Conservation (phyloP, 306 rosid species). For the Medicago ruthenica region DNA sequence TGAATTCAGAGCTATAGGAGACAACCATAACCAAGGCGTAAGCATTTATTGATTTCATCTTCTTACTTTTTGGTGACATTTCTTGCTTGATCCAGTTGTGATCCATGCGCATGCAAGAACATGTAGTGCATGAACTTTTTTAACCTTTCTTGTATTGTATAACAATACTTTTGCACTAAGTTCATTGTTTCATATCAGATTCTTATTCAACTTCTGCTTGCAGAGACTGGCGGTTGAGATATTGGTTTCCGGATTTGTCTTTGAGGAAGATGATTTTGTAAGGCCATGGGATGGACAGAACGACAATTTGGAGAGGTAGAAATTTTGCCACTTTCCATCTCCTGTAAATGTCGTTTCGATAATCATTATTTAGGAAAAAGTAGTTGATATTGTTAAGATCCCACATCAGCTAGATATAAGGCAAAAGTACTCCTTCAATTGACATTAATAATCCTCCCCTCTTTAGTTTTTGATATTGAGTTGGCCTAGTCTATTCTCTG, state of each 20-base stretch:
- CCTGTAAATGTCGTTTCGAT: slow-evolving; percentile 24
- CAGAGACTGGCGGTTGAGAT: slow-evolving; percentile 93
- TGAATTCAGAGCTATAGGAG: slow-evolving; percentile 66
- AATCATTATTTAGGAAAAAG: slow-evolving; percentile 33
- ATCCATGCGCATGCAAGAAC: slow-evolving; percentile 29
- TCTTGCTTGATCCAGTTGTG: slow-evolving; percentile 29
- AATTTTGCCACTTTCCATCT: slow-evolving; percentile 36
- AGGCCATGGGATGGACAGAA: slow-evolving; percentile 88
- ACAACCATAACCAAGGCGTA: slow-evolving; percentile 69
- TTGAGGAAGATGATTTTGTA: slow-evolving; percentile 77
- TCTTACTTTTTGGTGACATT: slow-evolving; percentile 36
- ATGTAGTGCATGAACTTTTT: slow-evolving; percentile 19
- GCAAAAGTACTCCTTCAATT: background rate
- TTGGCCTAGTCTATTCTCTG: background rate
- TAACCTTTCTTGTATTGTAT: slow-evolving; percentile 29
- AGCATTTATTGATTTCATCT: slow-evolving; percentile 47
- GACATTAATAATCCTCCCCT: background rate
- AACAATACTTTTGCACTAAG: slow-evolving; percentile 1
- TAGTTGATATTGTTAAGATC: slow-evolving; percentile 20
- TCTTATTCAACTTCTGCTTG: slow-evolving; percentile 34
- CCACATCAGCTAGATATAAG: background rate
- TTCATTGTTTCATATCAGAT: slow-evolving; percentile 24
- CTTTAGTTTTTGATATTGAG: background rate
- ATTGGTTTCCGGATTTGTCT: slow-evolving; percentile 80
- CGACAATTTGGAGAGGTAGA: slow-evolving; percentile 82